phyloP scores from a whole-genome alignment of 2,329 filamentous ascomycete genomes.

The Trichoderma harzianum region DNA sequence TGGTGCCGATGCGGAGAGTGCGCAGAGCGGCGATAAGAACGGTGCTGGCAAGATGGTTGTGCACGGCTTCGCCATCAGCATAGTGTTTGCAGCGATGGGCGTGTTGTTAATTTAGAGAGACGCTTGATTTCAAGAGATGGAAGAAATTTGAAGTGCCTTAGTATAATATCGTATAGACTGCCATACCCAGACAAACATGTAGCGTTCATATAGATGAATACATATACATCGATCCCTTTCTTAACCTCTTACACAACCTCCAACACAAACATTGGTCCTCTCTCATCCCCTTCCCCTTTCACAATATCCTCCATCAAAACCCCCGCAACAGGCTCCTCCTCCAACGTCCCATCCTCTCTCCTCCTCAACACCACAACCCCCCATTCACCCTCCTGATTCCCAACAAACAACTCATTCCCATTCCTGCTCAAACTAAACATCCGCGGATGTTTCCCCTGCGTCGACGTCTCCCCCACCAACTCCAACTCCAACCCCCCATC shows the following conservation, averaged over 20 bases:
- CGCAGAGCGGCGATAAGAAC: neutral
- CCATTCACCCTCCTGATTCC: slow-evolving; percentile 42
- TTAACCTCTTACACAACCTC: neutral
- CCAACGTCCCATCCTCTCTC: slow-evolving; percentile 8
- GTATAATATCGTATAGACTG: slow-evolving; percentile 1
- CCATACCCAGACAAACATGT: neutral
- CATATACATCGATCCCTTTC: neutral
- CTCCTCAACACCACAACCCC: slow-evolving; percentile 39
- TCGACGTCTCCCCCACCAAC: slow-evolving; percentile 34
- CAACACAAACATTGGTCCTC: slow-evolving; percentile 12
- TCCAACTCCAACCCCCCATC: slow-evolving; percentile 25
- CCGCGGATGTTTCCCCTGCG: slow-evolving; percentile 40
- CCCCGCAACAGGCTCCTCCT: neutral
- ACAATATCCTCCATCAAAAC: slow-evolving; percentile 6
- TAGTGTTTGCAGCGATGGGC: neutral
- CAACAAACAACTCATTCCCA: slow-evolving; percentile 41
- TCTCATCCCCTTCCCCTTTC: neutral
- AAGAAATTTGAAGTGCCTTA: neutral
- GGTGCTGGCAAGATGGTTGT: neutral
- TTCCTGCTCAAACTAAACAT: slow-evolving; percentile 43
- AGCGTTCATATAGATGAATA: neutral
- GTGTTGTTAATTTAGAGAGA: neutral
- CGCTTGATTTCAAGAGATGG: neutral
- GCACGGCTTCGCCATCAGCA: neutral
- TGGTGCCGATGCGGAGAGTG: neutral